A percentile compares a stretch with the other conserved stretches of the same genome.
Conservation (phyloP, 139 green algal species). For the Cymbomonas tetramitiformis region DNA sequence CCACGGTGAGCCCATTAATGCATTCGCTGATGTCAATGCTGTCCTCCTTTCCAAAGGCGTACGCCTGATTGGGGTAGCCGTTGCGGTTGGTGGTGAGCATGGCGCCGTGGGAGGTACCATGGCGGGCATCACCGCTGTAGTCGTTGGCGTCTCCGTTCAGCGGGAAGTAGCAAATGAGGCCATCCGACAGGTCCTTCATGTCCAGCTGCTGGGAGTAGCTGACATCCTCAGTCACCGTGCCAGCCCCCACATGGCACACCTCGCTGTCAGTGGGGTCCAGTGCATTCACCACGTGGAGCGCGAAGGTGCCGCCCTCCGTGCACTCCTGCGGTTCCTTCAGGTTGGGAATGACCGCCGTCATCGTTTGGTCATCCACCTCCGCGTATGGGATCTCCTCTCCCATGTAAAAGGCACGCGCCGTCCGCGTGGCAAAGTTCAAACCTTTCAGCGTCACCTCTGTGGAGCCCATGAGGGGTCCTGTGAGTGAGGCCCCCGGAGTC, state of each 20-base stretch:
- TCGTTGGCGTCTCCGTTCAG: conserved; percentile 11
- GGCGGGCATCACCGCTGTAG: not conserved
- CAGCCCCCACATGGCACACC: not conserved
- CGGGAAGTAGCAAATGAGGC: conserved; percentile 17
- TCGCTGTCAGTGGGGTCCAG: not conserved
- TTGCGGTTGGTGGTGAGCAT: not conserved
- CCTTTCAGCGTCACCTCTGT: conserved; percentile 8
- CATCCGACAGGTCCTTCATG: conserved; percentile 11
- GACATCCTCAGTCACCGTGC: not conserved
- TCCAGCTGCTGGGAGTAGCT: not conserved
- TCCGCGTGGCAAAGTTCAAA: conserved; percentile 15
- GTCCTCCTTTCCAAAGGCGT: conserved; percentile 3
- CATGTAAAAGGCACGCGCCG: not conserved
- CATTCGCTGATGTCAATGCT: conserved; percentile 9
- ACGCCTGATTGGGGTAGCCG: conserved; percentile 3
- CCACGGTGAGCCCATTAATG: not conserved
- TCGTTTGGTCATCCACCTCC: no score
- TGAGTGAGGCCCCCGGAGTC: not conserved
- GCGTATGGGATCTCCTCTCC: not conserved
- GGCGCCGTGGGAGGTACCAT: conserved; percentile 2
- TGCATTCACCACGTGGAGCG: no score
- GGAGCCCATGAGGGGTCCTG: not conserved
- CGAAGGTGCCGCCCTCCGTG: no score
- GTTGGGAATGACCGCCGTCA: not conserved
- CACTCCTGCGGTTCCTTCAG: not conserved